Conservation (phyloP, 176 grass and related monocot genomes). For the barley (Hordeum vulgare) region DNA sequence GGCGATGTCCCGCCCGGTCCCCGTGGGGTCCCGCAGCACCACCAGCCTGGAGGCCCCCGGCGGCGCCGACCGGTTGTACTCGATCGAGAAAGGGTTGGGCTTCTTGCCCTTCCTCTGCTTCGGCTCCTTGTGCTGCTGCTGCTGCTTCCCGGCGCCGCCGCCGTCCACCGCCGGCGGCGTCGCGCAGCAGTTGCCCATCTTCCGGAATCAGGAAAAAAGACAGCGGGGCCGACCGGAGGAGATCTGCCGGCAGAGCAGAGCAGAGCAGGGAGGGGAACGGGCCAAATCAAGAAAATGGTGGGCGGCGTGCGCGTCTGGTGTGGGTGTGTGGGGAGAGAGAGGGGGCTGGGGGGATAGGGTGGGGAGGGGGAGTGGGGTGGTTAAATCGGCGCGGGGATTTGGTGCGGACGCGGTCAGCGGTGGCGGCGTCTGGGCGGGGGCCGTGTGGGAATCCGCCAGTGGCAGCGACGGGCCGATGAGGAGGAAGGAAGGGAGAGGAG, state of each 20-base stretch:
- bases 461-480: conserved; percentile 15
- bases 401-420: conserved; percentile 37
- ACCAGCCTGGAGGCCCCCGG: conserved; percentile 14
- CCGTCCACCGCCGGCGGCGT: conserved; percentile 1
- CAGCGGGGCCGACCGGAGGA: not conserved
- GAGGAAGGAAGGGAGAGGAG: not conserved
- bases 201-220: conserved; percentile 20
- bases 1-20: conserved; percentile 52
- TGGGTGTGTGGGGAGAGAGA: not conserved
- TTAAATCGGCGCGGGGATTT: conserved; percentile 34
- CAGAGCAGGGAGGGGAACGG: not conserved
- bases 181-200: conserved; percentile 86
- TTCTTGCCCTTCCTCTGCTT: conserved; percentile 72
- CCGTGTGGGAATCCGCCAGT: conserved; percentile 37
- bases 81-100: conserved; percentile 74
- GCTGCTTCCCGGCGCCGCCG: not conserved
- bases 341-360: not conserved
- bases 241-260: conserved; percentile 7
- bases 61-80: conserved; percentile 59
- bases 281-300: conserved; percentile 19
- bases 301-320: conserved; percentile 26
- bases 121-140: conserved; percentile 21
- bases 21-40: conserved; percentile 48
- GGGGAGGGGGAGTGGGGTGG: not conserved
- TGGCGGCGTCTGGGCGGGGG: conserved; percentile 29